Percentiles rank a stretch among this genome's conserved stretches.
Conservation (phyloP, 2,329 filamentous ascomycete genomes). For the Arthrobotrys pseudoclavata region DNA sequence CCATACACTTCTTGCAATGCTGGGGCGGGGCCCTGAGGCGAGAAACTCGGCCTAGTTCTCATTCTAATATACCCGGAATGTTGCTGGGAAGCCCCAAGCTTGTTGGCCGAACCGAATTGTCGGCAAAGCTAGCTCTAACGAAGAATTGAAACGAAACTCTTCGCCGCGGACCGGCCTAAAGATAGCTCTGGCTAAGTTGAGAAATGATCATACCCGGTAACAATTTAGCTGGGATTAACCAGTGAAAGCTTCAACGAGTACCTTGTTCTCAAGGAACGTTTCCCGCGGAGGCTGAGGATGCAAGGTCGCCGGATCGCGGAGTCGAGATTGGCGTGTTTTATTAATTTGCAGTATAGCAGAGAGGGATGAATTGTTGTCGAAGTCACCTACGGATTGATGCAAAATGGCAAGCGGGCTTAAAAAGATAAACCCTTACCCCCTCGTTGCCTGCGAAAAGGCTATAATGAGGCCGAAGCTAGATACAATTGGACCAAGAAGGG, state of each 20-base stretch:
- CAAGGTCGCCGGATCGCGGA: constrained; percentile 51
- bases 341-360: constrained; percentile 35
- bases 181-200: constrained; percentile 41
- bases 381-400: constrained; percentile 11
- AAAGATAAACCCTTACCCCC: constrained; percentile 35
- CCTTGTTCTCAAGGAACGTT: constrained; percentile 31
- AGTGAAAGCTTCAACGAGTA: constrained; percentile 41
- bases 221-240: constrained; percentile 40
- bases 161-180: constrained; percentile 28
- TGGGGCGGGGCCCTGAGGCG: constrained; percentile 34
- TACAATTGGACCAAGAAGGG: constrained; percentile 55
- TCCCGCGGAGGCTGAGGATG: constrained; percentile 33
- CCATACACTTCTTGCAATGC: constrained; percentile 23
- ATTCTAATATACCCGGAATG: constrained; percentile 46
- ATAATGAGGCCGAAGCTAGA: constrained; percentile 41
- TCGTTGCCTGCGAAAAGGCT: constrained; percentile 27
- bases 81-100: constrained; percentile 14
- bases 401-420: constrained; percentile 23
- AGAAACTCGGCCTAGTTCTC: constrained; percentile 25
- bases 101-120: constrained; percentile 36
- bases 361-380: constrained; percentile 20
- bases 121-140: constrained; percentile 22
- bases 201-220: constrained; percentile 21
- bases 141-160: constrained; percentile 45
- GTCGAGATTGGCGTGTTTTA: constrained; percentile 49